These are phyloP conservation scores for Ceratobasidium sp. DNA, from an alignment of 1,284 basidiomycete species.

Conservation along the genomic window DNA sequence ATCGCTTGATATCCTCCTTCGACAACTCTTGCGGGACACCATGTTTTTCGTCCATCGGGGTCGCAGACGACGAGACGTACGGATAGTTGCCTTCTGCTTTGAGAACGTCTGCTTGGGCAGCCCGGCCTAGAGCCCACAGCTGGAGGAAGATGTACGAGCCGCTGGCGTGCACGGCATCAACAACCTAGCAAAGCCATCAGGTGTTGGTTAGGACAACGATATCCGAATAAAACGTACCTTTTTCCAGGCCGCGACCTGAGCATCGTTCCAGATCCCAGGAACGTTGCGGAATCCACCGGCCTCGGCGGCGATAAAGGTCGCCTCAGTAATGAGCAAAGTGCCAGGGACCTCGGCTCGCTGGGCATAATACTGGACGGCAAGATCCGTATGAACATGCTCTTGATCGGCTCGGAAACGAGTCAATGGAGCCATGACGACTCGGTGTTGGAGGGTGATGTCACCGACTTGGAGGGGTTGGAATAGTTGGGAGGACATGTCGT, in stretches of 20 bases:
- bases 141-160: slow-evolving; percentile 51
- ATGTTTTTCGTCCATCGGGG: slow-evolving; percentile 44
- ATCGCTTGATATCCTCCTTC: slow-evolving; percentile 47
- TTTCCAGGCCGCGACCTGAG: slow-evolving; percentile 49
- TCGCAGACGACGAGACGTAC: slow-evolving; percentile 46
- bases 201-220: not conserved
- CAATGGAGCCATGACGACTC: slow-evolving; percentile 50
- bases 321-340: slow-evolving; percentile 50
- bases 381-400: slow-evolving; percentile 40
- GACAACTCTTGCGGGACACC: slow-evolving; percentile 43
- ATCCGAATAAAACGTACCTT: slow-evolving; percentile 42
- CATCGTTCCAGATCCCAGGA: slow-evolving; percentile 47
- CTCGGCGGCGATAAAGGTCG: slow-evolving; percentile 48
- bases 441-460: slow-evolving; percentile 46
- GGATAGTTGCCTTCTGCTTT: slow-evolving; percentile 41
- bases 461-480: slow-evolving; percentile 37
- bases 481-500: slow-evolving; percentile 7
- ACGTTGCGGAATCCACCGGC: slow-evolving; percentile 46
- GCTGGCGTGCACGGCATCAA: slow-evolving; percentile 52
- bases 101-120: slow-evolving; percentile 44
- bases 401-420: slow-evolving; percentile 49
- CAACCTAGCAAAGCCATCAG: slow-evolving; percentile 39
- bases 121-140: slow-evolving; percentile 53
- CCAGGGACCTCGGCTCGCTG: slow-evolving; percentile 47
- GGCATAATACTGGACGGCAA: slow-evolving; percentile 46